Base-by-base conservation (phyloP, 345 rosid species). In the Nephelium lappaceum region DNA sequence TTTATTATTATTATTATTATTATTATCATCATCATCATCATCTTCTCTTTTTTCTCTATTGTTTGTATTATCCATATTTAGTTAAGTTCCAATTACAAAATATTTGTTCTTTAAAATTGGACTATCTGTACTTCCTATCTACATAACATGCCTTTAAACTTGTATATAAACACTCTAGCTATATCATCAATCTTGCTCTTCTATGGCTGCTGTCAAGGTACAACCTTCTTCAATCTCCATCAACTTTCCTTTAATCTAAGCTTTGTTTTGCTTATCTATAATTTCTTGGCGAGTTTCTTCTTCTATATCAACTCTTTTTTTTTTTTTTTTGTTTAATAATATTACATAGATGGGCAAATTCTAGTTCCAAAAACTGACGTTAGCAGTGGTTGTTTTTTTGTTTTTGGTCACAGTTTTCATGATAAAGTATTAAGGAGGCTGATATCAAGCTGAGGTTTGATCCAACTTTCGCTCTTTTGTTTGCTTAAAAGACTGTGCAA, bases 361-460 rank as follows among this genome's bases (percentile, higher is more conserved):
- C 67, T 74, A 77, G 85, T 84, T 83, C 81, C 69, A 77, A 67
- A 67, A 70, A 80, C 88, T 86, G 90, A 84, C 36, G 85, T 84
- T 73, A 78, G 87, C 85, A 67, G 78, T 74, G 72, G 36, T 74
- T 82, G 47, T 36, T 41, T 65, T 38, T 11, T 19, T 79, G 47
- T 67, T 77, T 49, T 72, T 74, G 77, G 67, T 78, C 80, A 66
- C 86, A 81, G 85, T 81, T 83, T 83, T 71, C 87, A 64, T 81
- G 71, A 60, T 72, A 68, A 42, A 80, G 74, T 79, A 75, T 67
- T 76, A 67, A 83, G 78, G 85, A 81, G 72, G 81, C 49, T 42
- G 68, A 69, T 55, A 70, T 41, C 53, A 77, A 82, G 79, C 69
- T 45, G 71, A 73, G 81, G 71, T 77, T 79, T 83, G 79, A 77